phyloP scores from a whole-genome alignment of 768 basidiomycete species.

The Pseudohyphozyma bogoriensis region DNA sequence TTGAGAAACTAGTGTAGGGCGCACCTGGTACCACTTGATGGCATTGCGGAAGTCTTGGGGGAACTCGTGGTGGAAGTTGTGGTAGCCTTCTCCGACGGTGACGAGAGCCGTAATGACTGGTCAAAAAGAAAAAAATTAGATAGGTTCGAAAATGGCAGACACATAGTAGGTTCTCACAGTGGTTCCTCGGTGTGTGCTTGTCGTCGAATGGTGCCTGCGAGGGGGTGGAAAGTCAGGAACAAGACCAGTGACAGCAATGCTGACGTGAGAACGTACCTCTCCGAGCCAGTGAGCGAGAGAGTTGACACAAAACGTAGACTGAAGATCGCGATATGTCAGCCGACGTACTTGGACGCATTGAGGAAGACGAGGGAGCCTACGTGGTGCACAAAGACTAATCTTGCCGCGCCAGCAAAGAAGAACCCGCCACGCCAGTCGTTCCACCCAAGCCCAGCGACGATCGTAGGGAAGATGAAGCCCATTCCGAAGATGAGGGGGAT shows the following conservation, averaged over 20 bases:
- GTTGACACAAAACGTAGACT: slow-evolving; percentile 82
- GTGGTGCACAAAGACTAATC: slow-evolving; percentile 64
- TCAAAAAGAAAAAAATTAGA: slow-evolving; percentile 3
- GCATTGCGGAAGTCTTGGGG: slow-evolving; percentile 72
- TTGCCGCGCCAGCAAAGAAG: slow-evolving; percentile 61
- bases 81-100: slow-evolving; percentile 80
- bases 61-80: slow-evolving; percentile 76
- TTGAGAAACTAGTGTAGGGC: background rate
- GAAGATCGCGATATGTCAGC: background rate
- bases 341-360: too few relatives aligned
- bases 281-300: slow-evolving; percentile 80
- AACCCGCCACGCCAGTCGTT: slow-evolving; percentile 65
- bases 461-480: slow-evolving; percentile 59
- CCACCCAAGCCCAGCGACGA: slow-evolving; percentile 59
- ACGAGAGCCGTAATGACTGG: slow-evolving; percentile 69
- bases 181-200: slow-evolving; percentile 42
- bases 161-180: background rate
- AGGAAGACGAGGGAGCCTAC: background rate
- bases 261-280: slow-evolving; percentile 50
- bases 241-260: background rate
- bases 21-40: slow-evolving; percentile 37
- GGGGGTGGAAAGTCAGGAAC: too few relatives aligned
- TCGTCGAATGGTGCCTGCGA: slow-evolving; percentile 52
- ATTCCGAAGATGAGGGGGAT: slow-evolving; percentile 53
- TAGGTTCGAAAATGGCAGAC: background rate